Base-by-base conservation (phyloP, 2,329 filamentous ascomycete species). In the Aspergillus quadrilineatus region DNA sequence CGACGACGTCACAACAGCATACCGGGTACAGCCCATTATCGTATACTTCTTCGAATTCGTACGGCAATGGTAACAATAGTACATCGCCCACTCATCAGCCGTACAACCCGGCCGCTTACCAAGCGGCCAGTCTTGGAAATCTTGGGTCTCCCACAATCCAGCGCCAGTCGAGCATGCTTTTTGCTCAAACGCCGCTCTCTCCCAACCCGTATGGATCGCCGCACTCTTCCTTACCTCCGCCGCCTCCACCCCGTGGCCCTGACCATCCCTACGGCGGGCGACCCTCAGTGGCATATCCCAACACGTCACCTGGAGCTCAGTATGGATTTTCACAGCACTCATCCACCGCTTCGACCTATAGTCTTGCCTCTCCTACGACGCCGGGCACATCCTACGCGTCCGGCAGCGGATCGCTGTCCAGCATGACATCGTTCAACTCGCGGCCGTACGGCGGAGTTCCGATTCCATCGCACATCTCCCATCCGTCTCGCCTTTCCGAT, bases 11-110 rank as follows among this genome's bases (percentile, higher is more conserved):
- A 47, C 76, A 77, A 51, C 75, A 73, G 28, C 69, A 71, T 68
- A 73, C 75, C 71, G 80, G 82, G 43, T 93, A 92, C 73, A 93
- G 92, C 67, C 89, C 90, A 1, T 83, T 88, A 69, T 78, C 80
- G 37, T 93, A 81, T 65, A 68, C 65, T 39, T 62, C 63, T 47
- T 60, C 66, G 44, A 67, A 55, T 29, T 60, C 67, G 6, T 70
- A 72, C 53, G 55, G 60, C 34, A 71, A 58, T 32, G 53, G 28
- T 46, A 26, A 28, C 47, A 37, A 37, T 49, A 34, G 30, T n/a
- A 47, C 55, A 37, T 65, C 65, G 17, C 56, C 54, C 9, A 57
- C 69, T 7, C 74, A 77, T 61, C 77, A 78, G 54, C 75, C 77
- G 9, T 82, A 82, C 63, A 78, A 80, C 54, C 79, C 79, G 1